These are phyloP conservation scores for Parascedosporium putredinis DNA, from an alignment of 2,329 filamentous ascomycete species.

Conservation along the genomic window DNA sequence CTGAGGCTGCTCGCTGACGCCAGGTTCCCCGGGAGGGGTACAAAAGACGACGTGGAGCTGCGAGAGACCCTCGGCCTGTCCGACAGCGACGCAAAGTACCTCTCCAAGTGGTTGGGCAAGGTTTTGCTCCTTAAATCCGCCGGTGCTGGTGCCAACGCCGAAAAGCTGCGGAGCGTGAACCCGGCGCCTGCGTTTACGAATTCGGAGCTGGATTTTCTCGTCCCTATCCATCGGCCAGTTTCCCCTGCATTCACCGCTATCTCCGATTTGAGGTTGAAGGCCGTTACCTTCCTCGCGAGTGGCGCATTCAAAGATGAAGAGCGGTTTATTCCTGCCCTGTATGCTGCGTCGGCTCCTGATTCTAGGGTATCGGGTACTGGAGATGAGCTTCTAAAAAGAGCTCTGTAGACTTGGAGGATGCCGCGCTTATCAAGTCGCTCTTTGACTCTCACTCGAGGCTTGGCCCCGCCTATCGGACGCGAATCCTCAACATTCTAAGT, in stretches of 20 bases:
- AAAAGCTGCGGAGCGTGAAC: conserved; percentile 3
- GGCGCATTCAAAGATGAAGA: conserved; percentile 78
- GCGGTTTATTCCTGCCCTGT: conserved; percentile 73
- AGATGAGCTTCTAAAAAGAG: conserved; percentile 82
- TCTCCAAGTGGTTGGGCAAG: conserved; percentile 67
- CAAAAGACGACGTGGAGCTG: conserved; percentile 63
- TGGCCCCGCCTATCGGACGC: conserved; percentile 63
- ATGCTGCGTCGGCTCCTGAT: conserved; percentile 73
- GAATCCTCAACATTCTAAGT: conserved; percentile 63
- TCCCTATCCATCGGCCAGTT: conserved; percentile 38
- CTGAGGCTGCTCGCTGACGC: conserved; percentile 65
- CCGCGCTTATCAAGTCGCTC: conserved; percentile 50
- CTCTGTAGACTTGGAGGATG: conserved; percentile 62
- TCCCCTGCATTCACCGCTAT: conserved; percentile 12
- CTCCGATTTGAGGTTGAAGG: conserved; percentile 43
- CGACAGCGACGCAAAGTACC: conserved; percentile 57
- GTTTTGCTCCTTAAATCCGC: conserved; percentile 52
- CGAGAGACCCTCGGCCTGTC: conserved; percentile 57
- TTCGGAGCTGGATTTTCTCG: conserved; percentile 60
- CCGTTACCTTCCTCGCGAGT: conserved; percentile 65
- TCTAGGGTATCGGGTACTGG: conserved; percentile 73
- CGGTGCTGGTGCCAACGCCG: conserved; percentile 14
- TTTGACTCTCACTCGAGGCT: conserved; percentile 66
- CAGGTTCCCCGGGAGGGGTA: conserved; percentile 64
- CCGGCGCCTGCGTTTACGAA: conserved; percentile 41